Base-by-base conservation (phyloP, 352 stramenopile species). In the Phytophthora aleatoria region DNA sequence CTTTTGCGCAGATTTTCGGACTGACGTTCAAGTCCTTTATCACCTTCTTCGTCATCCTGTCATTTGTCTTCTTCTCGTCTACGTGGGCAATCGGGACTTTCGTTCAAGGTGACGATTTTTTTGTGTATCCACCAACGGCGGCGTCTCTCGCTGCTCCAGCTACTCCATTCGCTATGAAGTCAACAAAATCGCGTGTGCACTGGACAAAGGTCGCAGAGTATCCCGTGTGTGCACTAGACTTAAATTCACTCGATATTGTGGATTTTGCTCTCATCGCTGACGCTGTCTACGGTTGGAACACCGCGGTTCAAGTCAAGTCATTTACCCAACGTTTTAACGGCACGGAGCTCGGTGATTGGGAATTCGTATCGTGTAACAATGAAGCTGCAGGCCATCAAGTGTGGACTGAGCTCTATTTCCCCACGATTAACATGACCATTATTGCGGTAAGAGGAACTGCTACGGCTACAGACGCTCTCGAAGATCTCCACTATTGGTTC, bases 401-500 rank as follows among this genome's bases (percentile, higher is more conserved):
- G 47, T 96, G 87, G 87, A 77, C 90, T 44, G 85, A 96, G 67
- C 74, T 94, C 47, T 93, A 81, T 67, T 96, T 96, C 59, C 79
- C 81, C 12, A 76, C 69, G 1, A 84, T 92, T 62, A 94, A 93
- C 77, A 88, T 94, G 73, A 96, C 87, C 16, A 84, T 96, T 36
- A 76, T 96, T 28, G 87, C 86, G 0, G 84, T 96, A 52, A 83
- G 87, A 36, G 85, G 87, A 53, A 96, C 87, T 31, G 87, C 87
- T 28, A 93, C 87, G 10, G 87, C 81, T 12, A 89, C 85, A 0
- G 88, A 96, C 47, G 88, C 85, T 24, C 84, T 96, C 31, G 86
- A 96, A 48, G 88, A 96, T 50, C 70, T 96, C 16, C 86, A 96
- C 66, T 96, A 80, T 58, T 94, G 88, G 86, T 94, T 96, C 45